phyloP scores from a whole-genome alignment of 2,329 filamentous ascomycete species.

The Plectosphaerella sp. region DNA sequence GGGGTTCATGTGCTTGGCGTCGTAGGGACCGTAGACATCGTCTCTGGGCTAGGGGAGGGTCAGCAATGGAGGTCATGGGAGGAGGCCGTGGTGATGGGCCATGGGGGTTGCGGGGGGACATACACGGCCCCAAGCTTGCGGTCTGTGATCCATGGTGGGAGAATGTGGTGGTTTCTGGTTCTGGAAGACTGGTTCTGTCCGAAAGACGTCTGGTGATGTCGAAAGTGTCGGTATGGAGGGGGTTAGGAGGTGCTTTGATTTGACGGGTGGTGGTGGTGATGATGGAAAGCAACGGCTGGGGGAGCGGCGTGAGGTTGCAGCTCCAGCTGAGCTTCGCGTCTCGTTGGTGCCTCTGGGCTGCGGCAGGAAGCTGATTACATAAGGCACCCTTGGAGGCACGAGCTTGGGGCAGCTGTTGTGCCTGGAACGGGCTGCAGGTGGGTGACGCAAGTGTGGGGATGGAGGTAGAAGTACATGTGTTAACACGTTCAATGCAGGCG shows the following conservation, averaged over 20 bases:
- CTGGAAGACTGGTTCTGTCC: not conserved
- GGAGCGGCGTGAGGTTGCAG: constrained; percentile 67
- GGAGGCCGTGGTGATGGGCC: constrained; percentile 5
- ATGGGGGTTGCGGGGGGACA: constrained; percentile 25
- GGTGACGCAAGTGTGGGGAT: constrained; percentile 1
- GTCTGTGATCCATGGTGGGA: constrained; percentile 62
- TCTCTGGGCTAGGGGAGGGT: constrained; percentile 71
- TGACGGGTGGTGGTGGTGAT: constrained; percentile 10
- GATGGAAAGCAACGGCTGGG: constrained; percentile 62
- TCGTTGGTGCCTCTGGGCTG: constrained; percentile 10
- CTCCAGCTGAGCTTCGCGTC: constrained; percentile 13
- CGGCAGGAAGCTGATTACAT: not conserved
- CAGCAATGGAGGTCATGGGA: constrained; percentile 7
- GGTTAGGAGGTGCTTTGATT: constrained; percentile 1
- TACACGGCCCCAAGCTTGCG: constrained; percentile 70
- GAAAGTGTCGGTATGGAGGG: constrained; percentile 9
- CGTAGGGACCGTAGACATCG: constrained; percentile 93
- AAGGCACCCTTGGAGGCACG: not conserved
- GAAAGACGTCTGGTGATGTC: constrained; percentile 89
- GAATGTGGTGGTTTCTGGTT: constrained; percentile 5
- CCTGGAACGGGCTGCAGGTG: not conserved
- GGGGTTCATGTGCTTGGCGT: constrained; percentile 75
- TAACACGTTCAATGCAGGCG: not conserved
- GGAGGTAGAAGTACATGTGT: not conserved
- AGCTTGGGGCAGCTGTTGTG: not conserved